phyloP scores from a whole-genome alignment of 2,329 filamentous ascomycete genomes.

The Cytospora chrysosperma region DNA sequence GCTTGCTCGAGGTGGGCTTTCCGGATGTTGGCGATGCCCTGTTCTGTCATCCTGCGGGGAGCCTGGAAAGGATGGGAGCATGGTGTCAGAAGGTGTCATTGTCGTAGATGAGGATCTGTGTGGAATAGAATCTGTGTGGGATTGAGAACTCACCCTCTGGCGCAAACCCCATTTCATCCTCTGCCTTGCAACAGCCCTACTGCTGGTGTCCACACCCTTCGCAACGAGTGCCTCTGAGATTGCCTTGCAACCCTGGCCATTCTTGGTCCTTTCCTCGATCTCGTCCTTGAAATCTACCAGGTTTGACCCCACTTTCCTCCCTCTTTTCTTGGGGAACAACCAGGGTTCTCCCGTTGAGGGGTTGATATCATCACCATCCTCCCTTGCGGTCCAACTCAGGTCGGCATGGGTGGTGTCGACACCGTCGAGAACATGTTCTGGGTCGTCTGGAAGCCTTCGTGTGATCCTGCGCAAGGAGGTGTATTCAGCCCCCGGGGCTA shows the following conservation, averaged over 20 bases:
- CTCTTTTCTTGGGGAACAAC: conserved; percentile 17
- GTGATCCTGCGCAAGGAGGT: conserved; percentile 16
- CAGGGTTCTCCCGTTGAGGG: conserved; percentile 8
- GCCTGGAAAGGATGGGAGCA: neutral
- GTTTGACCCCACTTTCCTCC: conserved; percentile 9
- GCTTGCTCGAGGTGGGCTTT: conserved; percentile 17
- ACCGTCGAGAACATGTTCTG: conserved; percentile 1
- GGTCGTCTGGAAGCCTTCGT: conserved; percentile 3
- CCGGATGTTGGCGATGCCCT: conserved; percentile 20
- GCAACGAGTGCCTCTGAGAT: conserved; percentile 10
- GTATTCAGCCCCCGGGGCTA: conserved; percentile 6
- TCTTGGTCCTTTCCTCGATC: conserved; percentile 15
- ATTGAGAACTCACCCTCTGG: conserved; percentile 10
- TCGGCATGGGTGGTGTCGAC: conserved; percentile 13
- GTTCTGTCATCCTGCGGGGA: conserved; percentile 10
- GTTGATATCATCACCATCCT: conserved; percentile 4
- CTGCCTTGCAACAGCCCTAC: conserved; percentile 14
- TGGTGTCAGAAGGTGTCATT: neutral
- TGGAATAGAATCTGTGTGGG: neutral
- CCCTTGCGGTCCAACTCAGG: conserved; percentile 7
- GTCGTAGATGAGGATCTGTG: no score
- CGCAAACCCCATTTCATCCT: conserved; percentile 19
- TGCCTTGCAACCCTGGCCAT: conserved; percentile 18
- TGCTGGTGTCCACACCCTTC: conserved; percentile 18
- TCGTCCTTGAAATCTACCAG: conserved; percentile 16